phyloP scores from a whole-genome alignment of 208 protist genomes.

The Porcisia hertigi region DNA sequence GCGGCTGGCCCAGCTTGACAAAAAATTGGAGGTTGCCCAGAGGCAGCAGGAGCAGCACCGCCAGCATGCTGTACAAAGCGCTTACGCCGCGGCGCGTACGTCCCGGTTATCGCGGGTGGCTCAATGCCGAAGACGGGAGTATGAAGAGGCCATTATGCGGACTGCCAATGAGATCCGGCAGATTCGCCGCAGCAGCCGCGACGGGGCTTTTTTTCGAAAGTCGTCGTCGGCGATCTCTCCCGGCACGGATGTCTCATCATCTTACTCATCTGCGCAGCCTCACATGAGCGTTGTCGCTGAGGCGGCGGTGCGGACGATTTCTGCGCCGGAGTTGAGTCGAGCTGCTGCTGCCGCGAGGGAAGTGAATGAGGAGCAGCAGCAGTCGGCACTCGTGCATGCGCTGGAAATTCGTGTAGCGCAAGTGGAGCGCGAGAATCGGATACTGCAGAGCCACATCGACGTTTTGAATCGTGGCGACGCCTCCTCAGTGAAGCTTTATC shows the following conservation, averaged over 20 bases:
- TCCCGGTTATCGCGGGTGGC: constrained; percentile 2
- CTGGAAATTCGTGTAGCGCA: constrained; percentile 4
- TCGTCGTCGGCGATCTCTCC: not conserved
- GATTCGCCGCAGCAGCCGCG: not conserved
- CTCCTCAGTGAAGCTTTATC: constrained; percentile 13
- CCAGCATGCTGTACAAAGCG: not conserved
- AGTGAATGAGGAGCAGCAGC: constrained; percentile 6
- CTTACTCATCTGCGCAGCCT: not conserved
- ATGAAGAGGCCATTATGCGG: constrained; percentile 10
- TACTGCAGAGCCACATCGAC: constrained; percentile 8
- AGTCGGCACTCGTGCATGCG: not conserved
- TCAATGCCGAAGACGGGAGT: not conserved
- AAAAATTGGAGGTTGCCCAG: not conserved
- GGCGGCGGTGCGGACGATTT: not conserved
- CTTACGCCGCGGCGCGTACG: not conserved
- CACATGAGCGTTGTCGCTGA: not conserved
- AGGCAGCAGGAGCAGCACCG: not conserved
- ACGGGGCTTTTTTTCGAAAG: not conserved
- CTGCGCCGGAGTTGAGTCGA: not conserved
- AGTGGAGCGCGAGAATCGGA: constrained; percentile 21
- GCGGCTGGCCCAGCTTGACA: not conserved
- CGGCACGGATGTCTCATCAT: not conserved
- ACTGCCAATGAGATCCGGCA: not conserved
- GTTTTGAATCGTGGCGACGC: constrained; percentile 17
- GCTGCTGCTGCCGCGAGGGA: not conserved